Base-by-base conservation (phyloP, 2,329 filamentous ascomycete species). In the Trematosphaeria pertusa region DNA sequence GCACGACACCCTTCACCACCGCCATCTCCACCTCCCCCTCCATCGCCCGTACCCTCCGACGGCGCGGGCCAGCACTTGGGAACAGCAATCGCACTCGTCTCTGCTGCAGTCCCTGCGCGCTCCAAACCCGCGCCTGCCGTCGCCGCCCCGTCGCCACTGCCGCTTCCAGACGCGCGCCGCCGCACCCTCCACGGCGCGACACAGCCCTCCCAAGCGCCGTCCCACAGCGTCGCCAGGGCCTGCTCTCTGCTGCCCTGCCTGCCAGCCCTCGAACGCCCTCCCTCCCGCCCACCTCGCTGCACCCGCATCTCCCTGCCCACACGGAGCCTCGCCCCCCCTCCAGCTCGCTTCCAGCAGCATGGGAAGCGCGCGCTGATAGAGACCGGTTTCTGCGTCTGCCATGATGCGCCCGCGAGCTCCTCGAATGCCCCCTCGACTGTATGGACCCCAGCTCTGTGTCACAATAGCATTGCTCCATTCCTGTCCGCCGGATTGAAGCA, bases 391-490 rank as follows among this genome's bases (percentile, higher is more conserved):
- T 51, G 56, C 43, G 56, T 52, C 56, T 55, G 55, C 61, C 56
- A 67, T 62, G 52, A 69, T 68, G 66, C 54, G 58, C 57, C 48
- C 54, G 56, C 52, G 66, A 52, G 52, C 52, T 54, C 59, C 54
- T 67, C 58, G 61, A 65, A 61, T 61, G 63, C 64, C 52, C 54
- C 58, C 55, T 59, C 56, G 33, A 43, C 21, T 43, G 33, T 33
- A 43, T 37, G 41, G 41, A 62, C 60, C 65, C 66, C 59, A 55
- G 64, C 58, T 46, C 58, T 58, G 66, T 70, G 64, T 50, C 58
- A 73, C 72, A 41, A 52, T 69, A 62, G 59, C 59, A 62, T 60
- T 68, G 56, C 65, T 62, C 67, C 70, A 72, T 67, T 68, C 66
- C 65, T 72, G 65, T 54, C 61, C 65, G 54, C 71, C 72, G 66